Percentiles rank a stretch among this genome's conserved stretches.
These are phyloP conservation scores for Rossbeevera mucosa DNA, from an alignment of 768 basidiomycete genomes.

Conservation along the genomic window DNA sequence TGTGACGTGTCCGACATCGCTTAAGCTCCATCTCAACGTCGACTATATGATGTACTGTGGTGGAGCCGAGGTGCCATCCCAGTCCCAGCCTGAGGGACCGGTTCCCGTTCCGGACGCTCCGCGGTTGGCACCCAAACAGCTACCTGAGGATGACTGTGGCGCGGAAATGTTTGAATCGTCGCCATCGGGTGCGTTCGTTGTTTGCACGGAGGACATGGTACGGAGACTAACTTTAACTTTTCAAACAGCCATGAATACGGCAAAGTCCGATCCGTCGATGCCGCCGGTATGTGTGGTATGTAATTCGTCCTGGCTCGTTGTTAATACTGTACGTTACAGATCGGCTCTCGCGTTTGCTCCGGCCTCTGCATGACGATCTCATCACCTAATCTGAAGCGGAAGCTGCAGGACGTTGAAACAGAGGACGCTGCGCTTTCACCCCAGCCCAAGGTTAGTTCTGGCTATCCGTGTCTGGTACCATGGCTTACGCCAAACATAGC, in stretches of 20 bases:
- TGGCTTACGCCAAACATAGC: constrained; percentile 10
- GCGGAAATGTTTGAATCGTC: constrained; percentile 8
- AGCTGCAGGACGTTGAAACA: constrained; percentile 16
- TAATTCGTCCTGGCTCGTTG: not conserved
- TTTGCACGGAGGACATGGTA: not conserved
- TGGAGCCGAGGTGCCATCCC: not conserved
- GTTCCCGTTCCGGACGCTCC: constrained; percentile 22
- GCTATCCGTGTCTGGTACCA: not conserved
- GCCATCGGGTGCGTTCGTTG: constrained; percentile 13
- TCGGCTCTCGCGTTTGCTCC: constrained; percentile 10
- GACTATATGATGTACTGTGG: not conserved
- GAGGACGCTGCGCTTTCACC: not conserved
- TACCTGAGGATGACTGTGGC: constrained; percentile 24
- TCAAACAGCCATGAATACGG: constrained; percentile 9
- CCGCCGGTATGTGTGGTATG: constrained; percentile 17
- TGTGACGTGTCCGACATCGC: no score
- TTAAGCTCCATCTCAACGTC: constrained; percentile 5
- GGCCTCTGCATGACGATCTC: constrained; percentile 27
- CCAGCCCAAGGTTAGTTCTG: constrained; percentile 18
- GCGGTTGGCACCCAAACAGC: constrained; percentile 17
- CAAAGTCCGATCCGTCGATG: constrained; percentile 1
- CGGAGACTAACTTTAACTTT: not conserved
- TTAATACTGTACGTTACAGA: not conserved
- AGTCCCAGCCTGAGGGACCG: not conserved
- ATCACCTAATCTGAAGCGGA: constrained; percentile 19